phyloP scores from a whole-genome alignment of 768 basidiomycete genomes.

The Leccinellum albellum region DNA sequence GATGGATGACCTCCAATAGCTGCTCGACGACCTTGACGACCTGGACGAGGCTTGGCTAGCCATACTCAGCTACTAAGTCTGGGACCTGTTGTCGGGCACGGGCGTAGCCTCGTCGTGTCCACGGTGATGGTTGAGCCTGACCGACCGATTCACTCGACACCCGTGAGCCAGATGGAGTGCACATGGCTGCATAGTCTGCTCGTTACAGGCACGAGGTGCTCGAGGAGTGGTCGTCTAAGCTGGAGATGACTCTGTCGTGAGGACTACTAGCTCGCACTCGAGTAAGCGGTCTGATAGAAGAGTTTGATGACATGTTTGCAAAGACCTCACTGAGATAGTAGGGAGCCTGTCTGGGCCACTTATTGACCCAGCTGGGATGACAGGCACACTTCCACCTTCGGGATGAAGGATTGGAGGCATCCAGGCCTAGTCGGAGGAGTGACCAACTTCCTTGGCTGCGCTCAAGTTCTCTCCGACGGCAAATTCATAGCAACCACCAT shows the following conservation, averaged over 20 bases:
- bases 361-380: conserved; percentile 19
- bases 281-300: conserved; percentile 54
- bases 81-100: conserved; percentile 50
- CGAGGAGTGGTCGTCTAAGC: conserved; percentile 62
- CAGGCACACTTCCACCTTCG: too few relatives aligned
- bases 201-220: conserved; percentile 54
- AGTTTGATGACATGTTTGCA: conserved; percentile 61
- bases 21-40: conserved; percentile 67
- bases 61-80: conserved; percentile 59
- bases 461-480: too few relatives aligned
- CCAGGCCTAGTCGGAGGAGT: too few relatives aligned
- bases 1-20: conserved; percentile 41
- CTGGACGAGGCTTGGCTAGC: conserved; percentile 73
- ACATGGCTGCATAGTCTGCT: conserved; percentile 68
- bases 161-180: conserved; percentile 65
- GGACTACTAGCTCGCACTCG: conserved; percentile 38
- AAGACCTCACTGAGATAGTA: conserved; percentile 63
- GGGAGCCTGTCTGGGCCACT: conserved; percentile 40
- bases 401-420: too few relatives aligned
- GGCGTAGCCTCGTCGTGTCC: conserved; percentile 44
- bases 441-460: too few relatives aligned
- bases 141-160: conserved; percentile 37
- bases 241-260: conserved; percentile 18
- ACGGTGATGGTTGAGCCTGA: conserved; percentile 30
- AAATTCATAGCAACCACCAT: too few relatives aligned